Conservation (phyloP, 129 eudicot genomes). For the Artemisia tridentata region DNA sequence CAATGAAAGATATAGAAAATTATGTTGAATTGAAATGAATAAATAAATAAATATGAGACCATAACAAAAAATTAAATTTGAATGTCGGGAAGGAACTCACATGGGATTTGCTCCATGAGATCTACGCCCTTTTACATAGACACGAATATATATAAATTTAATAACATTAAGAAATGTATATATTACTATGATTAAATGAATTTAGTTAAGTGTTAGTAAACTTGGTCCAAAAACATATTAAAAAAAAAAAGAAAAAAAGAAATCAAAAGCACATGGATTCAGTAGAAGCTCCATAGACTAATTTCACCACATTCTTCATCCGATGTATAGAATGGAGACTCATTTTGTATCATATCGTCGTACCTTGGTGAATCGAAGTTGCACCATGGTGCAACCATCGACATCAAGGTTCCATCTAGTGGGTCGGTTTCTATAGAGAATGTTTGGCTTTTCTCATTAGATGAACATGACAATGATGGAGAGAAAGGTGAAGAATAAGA, state of each 20-base stretch:
- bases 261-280: slow-evolving; percentile 14
- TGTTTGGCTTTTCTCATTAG: slow-evolving; percentile 23
- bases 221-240: not conserved
- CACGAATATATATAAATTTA: slow-evolving; percentile 9
- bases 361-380: slow-evolving; percentile 63
- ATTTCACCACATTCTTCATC: slow-evolving; percentile 58
- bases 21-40: no score
- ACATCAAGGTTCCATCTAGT: slow-evolving; percentile 31
- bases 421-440: slow-evolving; percentile 3
- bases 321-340: slow-evolving; percentile 25
- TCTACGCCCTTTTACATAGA: slow-evolving; percentile 27
- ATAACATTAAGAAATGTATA: not conserved
- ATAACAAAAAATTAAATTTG: slow-evolving; percentile 26
- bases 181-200: not conserved
- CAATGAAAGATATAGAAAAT: no score
- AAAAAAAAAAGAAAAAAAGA: not conserved
- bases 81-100: slow-evolving; percentile 31
- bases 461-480: slow-evolving; percentile 28
- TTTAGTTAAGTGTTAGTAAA: slow-evolving; percentile 23
- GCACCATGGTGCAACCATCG: slow-evolving; percentile 53
- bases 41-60: slow-evolving; percentile 13
- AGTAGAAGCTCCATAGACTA: slow-evolving; percentile 74
- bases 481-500: slow-evolving; percentile 25
- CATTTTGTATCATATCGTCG: slow-evolving; percentile 44
- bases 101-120: slow-evolving; percentile 31